Conservation (phyloP, 1,284 basidiomycete genomes). For the Cutaneotrichosporon mucoides region DNA sequence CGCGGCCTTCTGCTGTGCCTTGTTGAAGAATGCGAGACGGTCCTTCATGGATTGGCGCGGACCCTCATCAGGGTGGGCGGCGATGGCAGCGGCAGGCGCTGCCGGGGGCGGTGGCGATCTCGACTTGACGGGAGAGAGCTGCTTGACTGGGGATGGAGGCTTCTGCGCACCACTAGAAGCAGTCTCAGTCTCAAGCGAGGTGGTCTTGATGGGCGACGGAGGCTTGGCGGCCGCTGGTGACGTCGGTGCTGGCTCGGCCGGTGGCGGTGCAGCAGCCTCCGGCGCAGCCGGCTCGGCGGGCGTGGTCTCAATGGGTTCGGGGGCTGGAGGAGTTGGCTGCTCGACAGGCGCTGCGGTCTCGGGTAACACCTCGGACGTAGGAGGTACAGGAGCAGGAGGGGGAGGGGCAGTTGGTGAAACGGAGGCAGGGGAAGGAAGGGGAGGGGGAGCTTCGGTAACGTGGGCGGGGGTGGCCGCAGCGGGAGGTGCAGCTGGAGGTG, state of each 20-base stretch:
- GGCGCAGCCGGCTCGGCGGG: not conserved
- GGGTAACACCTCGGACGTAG: not conserved
- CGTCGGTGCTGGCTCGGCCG: not conserved
- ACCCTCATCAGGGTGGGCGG: constrained; percentile 16
- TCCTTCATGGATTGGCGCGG: constrained; percentile 46
- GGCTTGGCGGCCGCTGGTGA: not conserved
- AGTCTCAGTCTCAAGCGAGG: not conserved
- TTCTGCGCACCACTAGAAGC: not conserved
- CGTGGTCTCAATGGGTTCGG: not conserved
- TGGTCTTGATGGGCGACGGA: not conserved
- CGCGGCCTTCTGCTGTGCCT: constrained; percentile 30
- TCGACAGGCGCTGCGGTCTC: not conserved
- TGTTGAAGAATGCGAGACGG: constrained; percentile 49
- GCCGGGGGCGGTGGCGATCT: not conserved
- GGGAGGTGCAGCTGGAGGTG: not conserved
- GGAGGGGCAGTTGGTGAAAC: not conserved
- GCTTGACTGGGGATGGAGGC: not conserved
- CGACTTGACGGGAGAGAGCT: not conserved
- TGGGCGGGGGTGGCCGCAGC: not conserved
- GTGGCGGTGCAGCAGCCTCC: not conserved
- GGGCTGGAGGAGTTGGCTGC: not conserved
- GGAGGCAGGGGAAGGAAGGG: not conserved
- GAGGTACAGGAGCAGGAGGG: not conserved
- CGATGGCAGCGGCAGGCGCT: constrained; percentile 1
- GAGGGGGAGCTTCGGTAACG: not conserved